phyloP scores from a whole-genome alignment of 257 asterid species.

The Buddleja alternifolia region DNA sequence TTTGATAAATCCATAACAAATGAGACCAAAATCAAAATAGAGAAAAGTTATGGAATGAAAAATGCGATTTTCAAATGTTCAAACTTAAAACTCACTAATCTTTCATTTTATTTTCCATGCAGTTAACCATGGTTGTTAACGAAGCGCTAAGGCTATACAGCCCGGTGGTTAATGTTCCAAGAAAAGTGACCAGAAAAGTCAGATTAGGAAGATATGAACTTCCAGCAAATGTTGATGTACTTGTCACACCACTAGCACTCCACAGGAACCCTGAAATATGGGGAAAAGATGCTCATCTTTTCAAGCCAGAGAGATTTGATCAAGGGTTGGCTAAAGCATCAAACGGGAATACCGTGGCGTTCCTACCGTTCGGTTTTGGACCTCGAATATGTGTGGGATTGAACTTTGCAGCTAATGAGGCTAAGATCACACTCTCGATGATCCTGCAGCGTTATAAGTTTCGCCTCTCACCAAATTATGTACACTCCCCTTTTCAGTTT shows the following conservation, averaged over 20 bases:
- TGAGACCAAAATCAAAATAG: too few species aligned
- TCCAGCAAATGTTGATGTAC: slow-evolving; percentile 27
- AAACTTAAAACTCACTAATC: too few species aligned
- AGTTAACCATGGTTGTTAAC: slow-evolving; percentile 34
- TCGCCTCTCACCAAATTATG: slow-evolving; percentile 38
- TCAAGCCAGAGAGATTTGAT: slow-evolving; percentile 33
- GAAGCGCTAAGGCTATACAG: slow-evolving; percentile 33
- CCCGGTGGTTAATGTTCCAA: slow-evolving; percentile 3
- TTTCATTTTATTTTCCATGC: too few species aligned
- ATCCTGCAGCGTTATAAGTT: slow-evolving; percentile 24
- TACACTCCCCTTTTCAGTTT: slow-evolving; percentile 44
- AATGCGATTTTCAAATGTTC: too few species aligned
- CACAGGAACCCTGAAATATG: slow-evolving; percentile 30
- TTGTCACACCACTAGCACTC: slow-evolving; percentile 12
- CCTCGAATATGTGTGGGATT: slow-evolving; percentile 30
- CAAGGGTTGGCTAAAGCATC: slow-evolving; percentile 35
- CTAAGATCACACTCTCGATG: slow-evolving; percentile 20
- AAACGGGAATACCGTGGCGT: slow-evolving; percentile 19
- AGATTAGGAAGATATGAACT: slow-evolving; percentile 25
- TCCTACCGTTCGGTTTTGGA: slow-evolving; percentile 32
- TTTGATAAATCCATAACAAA: too few species aligned
- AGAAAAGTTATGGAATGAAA: too few species aligned
- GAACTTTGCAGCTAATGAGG: slow-evolving; percentile 19
- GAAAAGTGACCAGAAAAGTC: slow-evolving; percentile 16
- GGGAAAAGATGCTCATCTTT: too few species aligned